These are phyloP conservation scores for Fennellomyces sp. DNA, from an alignment of 371 early-diverging fungal species.

Conservation along the genomic window DNA sequence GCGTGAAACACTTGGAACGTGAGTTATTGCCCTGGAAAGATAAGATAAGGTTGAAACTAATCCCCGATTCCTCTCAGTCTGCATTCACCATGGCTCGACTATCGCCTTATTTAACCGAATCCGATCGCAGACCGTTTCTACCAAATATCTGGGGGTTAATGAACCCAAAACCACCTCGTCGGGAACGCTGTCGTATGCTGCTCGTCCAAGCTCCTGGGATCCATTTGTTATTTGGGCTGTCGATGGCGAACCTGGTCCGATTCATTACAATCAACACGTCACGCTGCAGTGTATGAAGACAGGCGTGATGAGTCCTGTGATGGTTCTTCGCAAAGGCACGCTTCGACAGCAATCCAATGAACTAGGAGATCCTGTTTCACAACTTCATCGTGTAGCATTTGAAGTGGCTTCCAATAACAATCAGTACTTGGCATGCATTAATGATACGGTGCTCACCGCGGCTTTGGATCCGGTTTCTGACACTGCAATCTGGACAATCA, in stretches of 20 bases:
- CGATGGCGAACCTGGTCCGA: slow-evolving; percentile 35
- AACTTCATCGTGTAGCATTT: slow-evolving; percentile 86
- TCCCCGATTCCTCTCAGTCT: slow-evolving; percentile 28
- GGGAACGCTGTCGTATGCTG: slow-evolving; percentile 18
- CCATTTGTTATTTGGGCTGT: slow-evolving; percentile 88
- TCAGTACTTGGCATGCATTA: slow-evolving; percentile 72
- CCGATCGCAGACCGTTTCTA: slow-evolving; percentile 79
- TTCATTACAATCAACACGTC: slow-evolving; percentile 79
- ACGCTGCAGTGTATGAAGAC: slow-evolving; percentile 77
- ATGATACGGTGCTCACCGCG: slow-evolving; percentile 73
- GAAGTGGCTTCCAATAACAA: slow-evolving; percentile 57
- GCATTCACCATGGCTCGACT: slow-evolving; percentile 76
- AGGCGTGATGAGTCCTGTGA: slow-evolving; percentile 74
- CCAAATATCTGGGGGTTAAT: slow-evolving; percentile 73
- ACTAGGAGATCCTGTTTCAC: slow-evolving; percentile 67
- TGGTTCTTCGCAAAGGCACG: slow-evolving; percentile 59
- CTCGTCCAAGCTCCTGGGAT: slow-evolving; percentile 65
- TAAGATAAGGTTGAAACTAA: neutral
- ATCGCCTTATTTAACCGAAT: slow-evolving; percentile 81
- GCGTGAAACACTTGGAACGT: slow-evolving; percentile 73
- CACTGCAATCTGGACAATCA: slow-evolving; percentile 23
- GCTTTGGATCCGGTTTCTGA: slow-evolving; percentile 36
- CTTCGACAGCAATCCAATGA: slow-evolving; percentile 63
- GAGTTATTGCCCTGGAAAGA: slow-evolving; percentile 6
- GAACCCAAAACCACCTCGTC: slow-evolving; percentile 24